These are phyloP conservation scores for Kuraishia floccosa DNA, from an alignment of 805 yeast genomes.

Conservation along the genomic window DNA sequence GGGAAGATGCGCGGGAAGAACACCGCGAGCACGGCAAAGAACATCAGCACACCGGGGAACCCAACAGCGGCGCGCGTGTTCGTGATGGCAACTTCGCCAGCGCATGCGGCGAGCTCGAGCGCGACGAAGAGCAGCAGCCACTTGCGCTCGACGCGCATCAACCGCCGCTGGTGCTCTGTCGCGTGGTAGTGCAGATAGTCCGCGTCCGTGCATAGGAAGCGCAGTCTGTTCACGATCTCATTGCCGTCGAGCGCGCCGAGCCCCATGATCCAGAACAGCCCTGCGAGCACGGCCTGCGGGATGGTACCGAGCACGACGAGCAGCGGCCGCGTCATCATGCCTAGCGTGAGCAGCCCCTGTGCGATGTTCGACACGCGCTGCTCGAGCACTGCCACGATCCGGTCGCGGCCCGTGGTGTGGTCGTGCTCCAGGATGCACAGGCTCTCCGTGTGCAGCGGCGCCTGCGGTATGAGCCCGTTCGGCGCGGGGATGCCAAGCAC, in stretches of 20 bases:
- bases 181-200: slow-evolving; percentile 11
- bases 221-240: slow-evolving; percentile 48
- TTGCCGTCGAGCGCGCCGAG: slow-evolving; percentile 63
- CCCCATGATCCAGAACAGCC: slow-evolving; percentile 91
- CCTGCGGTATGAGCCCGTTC: slow-evolving; percentile 94
- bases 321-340: slow-evolving; percentile 84
- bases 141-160: slow-evolving; percentile 24
- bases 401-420: slow-evolving; percentile 15
- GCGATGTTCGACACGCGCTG: slow-evolving; percentile 77
- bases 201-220: slow-evolving; percentile 52
- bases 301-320: slow-evolving; percentile 69
- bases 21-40: slow-evolving; percentile 55
- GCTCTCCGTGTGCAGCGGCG: slow-evolving; percentile 84
- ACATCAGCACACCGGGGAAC: slow-evolving; percentile 76
- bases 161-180: slow-evolving; percentile 4
- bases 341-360: slow-evolving; percentile 78
- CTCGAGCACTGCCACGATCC: slow-evolving; percentile 59
- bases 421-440: slow-evolving; percentile 43
- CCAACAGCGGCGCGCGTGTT: slow-evolving; percentile 88
- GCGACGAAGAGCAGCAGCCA: slow-evolving; percentile 45
- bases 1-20: slow-evolving; percentile 57
- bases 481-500: slow-evolving; percentile 91
- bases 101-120: slow-evolving; percentile 57
- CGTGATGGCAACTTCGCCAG: slow-evolving; percentile 76
- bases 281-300: slow-evolving; percentile 91